Percentiles rank a stretch among this genome's conserved stretches.
Conservation (phyloP, 495 filamentous ascomycete species). For the Aspergillus olivimuriae region DNA sequence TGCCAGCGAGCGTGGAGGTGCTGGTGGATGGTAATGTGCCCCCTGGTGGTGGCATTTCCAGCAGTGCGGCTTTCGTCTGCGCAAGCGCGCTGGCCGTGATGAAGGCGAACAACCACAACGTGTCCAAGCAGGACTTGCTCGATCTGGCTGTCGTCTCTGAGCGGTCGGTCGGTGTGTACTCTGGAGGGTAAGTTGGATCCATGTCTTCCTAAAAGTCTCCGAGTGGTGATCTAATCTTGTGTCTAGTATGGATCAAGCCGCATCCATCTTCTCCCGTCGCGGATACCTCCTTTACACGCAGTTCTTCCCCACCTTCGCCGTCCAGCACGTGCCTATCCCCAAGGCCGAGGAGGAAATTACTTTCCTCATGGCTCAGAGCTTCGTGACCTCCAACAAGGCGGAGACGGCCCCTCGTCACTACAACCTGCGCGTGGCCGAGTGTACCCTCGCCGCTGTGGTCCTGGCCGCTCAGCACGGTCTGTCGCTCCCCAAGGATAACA, state of each 20-base stretch:
- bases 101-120: constrained; percentile 74
- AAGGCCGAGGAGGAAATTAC: constrained; percentile 72
- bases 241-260: constrained; percentile 88
- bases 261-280: constrained; percentile 82
- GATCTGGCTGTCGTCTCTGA: constrained; percentile 93
- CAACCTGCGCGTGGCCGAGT: constrained; percentile 95
- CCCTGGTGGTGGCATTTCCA: constrained; percentile 83
- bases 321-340: constrained; percentile 76
- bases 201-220: background rate
- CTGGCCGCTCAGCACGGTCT: constrained; percentile 56
- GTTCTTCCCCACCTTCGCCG: constrained; percentile 75
- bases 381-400: constrained; percentile 90
- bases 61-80: constrained; percentile 90
- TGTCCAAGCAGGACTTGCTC: constrained; percentile 83
- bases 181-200: constrained; percentile 63
- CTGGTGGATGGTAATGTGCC: constrained; percentile 89
- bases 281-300: constrained; percentile 86
- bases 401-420: constrained; percentile 89
- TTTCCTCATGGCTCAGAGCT: constrained; percentile 91
- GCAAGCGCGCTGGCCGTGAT: constrained; percentile 84
- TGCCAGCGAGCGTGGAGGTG: constrained; percentile 76
- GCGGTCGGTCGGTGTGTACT: constrained; percentile 91
- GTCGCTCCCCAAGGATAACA: constrained; percentile 69
- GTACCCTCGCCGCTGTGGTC: constrained; percentile 77
- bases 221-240: background rate